phyloP scores from a whole-genome alignment of 257 asterid genomes.

The Cinchona pubescens region DNA sequence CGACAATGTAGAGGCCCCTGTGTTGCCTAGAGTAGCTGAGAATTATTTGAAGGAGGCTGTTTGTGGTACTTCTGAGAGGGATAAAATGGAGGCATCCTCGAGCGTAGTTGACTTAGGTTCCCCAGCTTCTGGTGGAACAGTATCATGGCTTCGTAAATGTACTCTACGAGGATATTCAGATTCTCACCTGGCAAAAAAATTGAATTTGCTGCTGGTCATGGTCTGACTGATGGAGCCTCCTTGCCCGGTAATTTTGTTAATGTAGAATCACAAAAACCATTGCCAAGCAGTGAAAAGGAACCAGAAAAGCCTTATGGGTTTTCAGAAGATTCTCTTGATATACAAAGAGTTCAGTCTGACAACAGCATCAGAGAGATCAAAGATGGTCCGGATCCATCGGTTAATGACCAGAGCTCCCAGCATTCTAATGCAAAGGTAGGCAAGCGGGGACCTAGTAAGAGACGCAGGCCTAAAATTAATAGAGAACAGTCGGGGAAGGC shows the following conservation, averaged over 20 bases:
- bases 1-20: slow-evolving; percentile 50
- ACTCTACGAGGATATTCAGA: slow-evolving; percentile 72
- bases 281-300: slow-evolving; percentile 39
- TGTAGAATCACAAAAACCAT: slow-evolving; percentile 32
- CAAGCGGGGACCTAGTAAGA: slow-evolving; percentile 33
- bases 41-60: slow-evolving; percentile 55
- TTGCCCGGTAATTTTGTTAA: slow-evolving; percentile 20
- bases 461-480: slow-evolving; percentile 35
- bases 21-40: slow-evolving; percentile 59
- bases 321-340: slow-evolving; percentile 56
- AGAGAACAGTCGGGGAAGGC: slow-evolving; percentile 41
- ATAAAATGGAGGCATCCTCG: slow-evolving; percentile 45
- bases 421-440: slow-evolving; percentile 37
- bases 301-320: slow-evolving; percentile 40
- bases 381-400: slow-evolving; percentile 44
- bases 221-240: slow-evolving; percentile 31
- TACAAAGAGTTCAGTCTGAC: slow-evolving; percentile 43
- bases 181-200: slow-evolving; percentile 73
- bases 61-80: slow-evolving; percentile 39
- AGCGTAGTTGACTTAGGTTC: slow-evolving; percentile 45
- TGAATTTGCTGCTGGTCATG: slow-evolving; percentile 45
- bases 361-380: slow-evolving; percentile 40
- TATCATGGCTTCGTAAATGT: slow-evolving; percentile 88
- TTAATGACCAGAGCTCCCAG: slow-evolving; percentile 45
- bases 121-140: slow-evolving; percentile 63